Evolutionary conservation across 2,329 filamentous ascomycete species (phyloP).

Genomic region (Amesomyces nigricolor): DNA sequence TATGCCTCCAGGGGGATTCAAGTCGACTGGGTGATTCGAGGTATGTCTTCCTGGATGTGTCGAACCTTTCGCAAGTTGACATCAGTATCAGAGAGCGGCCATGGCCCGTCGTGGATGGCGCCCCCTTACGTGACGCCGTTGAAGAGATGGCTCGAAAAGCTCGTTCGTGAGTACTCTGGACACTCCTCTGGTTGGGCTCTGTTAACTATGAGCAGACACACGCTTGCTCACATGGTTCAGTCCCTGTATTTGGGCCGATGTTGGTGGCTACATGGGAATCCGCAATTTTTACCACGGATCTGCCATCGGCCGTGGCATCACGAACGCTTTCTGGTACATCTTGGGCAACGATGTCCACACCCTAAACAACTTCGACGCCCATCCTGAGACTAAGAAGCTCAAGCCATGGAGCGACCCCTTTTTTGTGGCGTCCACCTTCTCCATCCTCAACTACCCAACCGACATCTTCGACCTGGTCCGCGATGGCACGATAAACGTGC

Average conservation of each 20-base stretch:
- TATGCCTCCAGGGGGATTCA: constrained; percentile 50
- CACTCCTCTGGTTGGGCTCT: not conserved
- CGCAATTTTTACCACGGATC: constrained; percentile 54
- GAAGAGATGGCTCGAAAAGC: constrained; percentile 62
- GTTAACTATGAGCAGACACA: constrained; percentile 37
- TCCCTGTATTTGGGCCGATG: constrained; percentile 65
- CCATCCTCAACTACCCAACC: constrained; percentile 55
- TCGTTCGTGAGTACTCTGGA: constrained; percentile 43
- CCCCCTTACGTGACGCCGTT: constrained; percentile 60
- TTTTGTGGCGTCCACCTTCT: constrained; percentile 50
- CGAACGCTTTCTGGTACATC: constrained; percentile 52
- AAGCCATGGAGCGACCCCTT: constrained; percentile 47
- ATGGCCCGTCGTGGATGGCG: constrained; percentile 55
- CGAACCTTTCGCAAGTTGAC: no score
- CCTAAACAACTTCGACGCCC: constrained; percentile 48
- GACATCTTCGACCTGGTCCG: constrained; percentile 53
- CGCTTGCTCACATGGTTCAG: constrained; percentile 68
- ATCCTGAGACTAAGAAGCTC: constrained; percentile 48
- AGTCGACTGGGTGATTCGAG: constrained; percentile 57
- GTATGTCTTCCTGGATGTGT: constrained; percentile 27
- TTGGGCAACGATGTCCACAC: constrained; percentile 50
- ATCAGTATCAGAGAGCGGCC: no score
- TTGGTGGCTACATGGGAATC: constrained; percentile 52
- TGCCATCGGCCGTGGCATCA: constrained; percentile 48
- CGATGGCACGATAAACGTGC: constrained; percentile 45